Conservation (phyloP, 2,329 filamentous ascomycete species). For the Penicillium sp. region DNA sequence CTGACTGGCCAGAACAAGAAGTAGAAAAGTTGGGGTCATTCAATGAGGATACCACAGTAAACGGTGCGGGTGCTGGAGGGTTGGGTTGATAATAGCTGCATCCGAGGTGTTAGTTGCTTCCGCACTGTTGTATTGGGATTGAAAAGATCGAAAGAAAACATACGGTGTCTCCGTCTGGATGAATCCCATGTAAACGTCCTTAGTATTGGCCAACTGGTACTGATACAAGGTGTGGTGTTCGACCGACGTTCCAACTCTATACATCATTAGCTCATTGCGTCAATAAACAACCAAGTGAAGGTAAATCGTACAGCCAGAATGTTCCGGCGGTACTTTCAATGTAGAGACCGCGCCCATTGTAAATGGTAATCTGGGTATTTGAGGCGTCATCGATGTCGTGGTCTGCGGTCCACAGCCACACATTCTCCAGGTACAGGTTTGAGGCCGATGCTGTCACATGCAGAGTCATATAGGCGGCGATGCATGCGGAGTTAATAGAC, state of each 20-base stretch:
- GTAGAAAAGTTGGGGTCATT: background rate
- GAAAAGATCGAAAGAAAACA: background rate
- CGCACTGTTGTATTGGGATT: background rate
- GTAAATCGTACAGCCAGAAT: background rate
- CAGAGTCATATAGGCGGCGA: background rate
- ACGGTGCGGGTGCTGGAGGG: background rate
- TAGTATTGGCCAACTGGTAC: slow-evolving; percentile 52
- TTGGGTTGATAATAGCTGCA: background rate
- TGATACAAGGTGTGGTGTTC: slow-evolving; percentile 59
- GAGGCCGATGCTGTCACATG: slow-evolving; percentile 2
- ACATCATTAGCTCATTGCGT: slow-evolving; percentile 31
- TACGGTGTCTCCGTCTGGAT: slow-evolving; percentile 57
- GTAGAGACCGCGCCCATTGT: slow-evolving; percentile 50
- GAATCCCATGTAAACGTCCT: slow-evolving; percentile 52
- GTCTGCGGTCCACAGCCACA: slow-evolving; percentile 7
- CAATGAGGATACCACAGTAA: background rate
- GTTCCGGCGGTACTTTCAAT: slow-evolving; percentile 51
- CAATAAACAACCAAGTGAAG: background rate
- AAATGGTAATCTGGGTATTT: slow-evolving; percentile 7
- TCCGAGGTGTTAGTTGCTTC: background rate
- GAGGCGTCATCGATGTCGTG: slow-evolving; percentile 1
- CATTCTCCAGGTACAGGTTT: slow-evolving; percentile 4
- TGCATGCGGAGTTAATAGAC: background rate
- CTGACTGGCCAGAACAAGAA: background rate
- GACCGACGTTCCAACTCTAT: slow-evolving; percentile 45